Evolutionary conservation across 305 asterid genomes (phyloP).

Genomic region (Andrographis paniculata): DNA sequence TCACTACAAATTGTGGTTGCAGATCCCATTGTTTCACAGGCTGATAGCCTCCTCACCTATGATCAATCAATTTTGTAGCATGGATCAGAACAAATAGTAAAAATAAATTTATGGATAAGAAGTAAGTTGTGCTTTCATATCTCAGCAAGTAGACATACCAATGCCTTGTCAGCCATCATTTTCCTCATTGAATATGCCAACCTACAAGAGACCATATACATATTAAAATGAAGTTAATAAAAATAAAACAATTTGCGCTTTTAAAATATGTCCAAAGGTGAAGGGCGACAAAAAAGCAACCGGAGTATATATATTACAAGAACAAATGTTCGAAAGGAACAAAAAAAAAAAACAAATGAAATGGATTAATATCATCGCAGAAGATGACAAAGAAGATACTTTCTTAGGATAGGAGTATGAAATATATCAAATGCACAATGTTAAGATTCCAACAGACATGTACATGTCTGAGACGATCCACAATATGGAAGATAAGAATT

Average conservation of each 20-base stretch:
- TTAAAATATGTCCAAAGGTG: constrained; percentile 14
- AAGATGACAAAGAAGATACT: too few relatives aligned
- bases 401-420: too few relatives aligned
- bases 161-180: constrained; percentile 98
- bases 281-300: too few relatives aligned
- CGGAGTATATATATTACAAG: too few relatives aligned
- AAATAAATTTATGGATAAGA: too few relatives aligned
- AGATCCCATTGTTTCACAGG: constrained; percentile 99
- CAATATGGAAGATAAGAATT: too few relatives aligned
- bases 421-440: too few relatives aligned
- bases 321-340: too few relatives aligned
- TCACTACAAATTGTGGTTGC: constrained; percentile 98
- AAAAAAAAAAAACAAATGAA: too few relatives aligned
- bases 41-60: constrained; percentile 97
- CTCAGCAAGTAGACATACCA: constrained; percentile 60
- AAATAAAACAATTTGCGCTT: constrained; percentile 3
- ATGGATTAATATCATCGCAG: too few relatives aligned
- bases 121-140: constrained; percentile 13
- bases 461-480: too few relatives aligned
- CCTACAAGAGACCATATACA: constrained; percentile 41
- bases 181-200: constrained; percentile 98
- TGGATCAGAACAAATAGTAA: constrained; percentile 10
- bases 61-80: constrained; percentile 18
- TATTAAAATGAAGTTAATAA: constrained; percentile 10
- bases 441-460: too few relatives aligned